Base-by-base conservation (phyloP, 352 stramenopile genomes). In the Thalassiosira hispida region DNA sequence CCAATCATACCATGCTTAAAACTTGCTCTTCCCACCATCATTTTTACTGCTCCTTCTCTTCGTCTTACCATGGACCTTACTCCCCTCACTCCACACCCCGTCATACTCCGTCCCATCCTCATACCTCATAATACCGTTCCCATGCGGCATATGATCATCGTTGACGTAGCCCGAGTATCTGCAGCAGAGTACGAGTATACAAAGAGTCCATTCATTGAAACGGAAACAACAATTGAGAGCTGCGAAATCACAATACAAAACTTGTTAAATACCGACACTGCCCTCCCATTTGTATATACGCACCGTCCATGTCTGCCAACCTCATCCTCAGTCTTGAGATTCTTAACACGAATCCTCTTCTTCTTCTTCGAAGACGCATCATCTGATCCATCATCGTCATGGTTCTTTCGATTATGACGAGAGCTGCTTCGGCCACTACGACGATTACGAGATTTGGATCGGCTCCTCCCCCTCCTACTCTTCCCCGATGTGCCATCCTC, bases 301-400 rank as follows among this genome's bases (percentile, higher is more conserved):
- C n/a, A 38, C 31, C 31, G 31, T 38, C 75, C 75, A 38, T 44
- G 20, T 42, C 56, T 73, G 47, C 67, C 75, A 66, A 67, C 47
- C 53, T 83, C 67, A 60, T 83, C 75, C 23, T 73, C 66, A 0
- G 75, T 83, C 51, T 74, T 77, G 1, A 83, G 16, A 38, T 82
- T 82, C 35, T 82, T 82, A 3, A 82, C 73, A 14, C 73, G 65
- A 18, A 64, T 25, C 7, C 73, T 38, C 42, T 59, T 76, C 2
- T 52, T 66, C 42, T 77, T 77, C 20, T 68, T 70, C 1, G 64
- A 64, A 27, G 62, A 75, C 3, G 33, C 44, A 12, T 63, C 47
- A 5, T 51, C 67, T 31, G 33, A 55, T 8, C 49, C 52, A 46
- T 73, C 64, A 57, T 38, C 31, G 3, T 38, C 3, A 38, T 38